Conservation (phyloP, 257 asterid species). For the Ocimum tenuiflorum region DNA sequence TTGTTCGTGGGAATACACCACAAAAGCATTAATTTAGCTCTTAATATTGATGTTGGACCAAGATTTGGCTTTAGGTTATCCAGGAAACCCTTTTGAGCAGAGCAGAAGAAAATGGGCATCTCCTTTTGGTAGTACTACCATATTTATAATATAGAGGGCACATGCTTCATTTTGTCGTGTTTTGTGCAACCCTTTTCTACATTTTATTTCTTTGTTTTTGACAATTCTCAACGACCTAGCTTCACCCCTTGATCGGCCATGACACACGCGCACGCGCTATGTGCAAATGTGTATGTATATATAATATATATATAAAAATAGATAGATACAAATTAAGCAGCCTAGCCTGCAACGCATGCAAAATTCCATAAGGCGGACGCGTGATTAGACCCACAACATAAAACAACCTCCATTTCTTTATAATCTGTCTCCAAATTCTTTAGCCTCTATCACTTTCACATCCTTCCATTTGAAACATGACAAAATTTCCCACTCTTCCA, state of each 20-base stretch:
- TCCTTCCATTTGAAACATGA: slow-evolving; percentile 28
- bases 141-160: slow-evolving; percentile 1
- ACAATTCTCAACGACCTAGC: slow-evolving; percentile 1
- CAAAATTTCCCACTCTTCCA: slow-evolving; percentile 12
- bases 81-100: neutral
- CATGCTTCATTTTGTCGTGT: slow-evolving; percentile 27
- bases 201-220: neutral
- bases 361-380: slow-evolving; percentile 12
- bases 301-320: neutral
- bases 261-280: too few species aligned
- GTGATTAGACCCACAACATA: slow-evolving; percentile 28
- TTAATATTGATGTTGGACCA: slow-evolving; percentile 18
- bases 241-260: too few species aligned
- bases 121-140: slow-evolving; percentile 31
- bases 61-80: slow-evolving; percentile 20
- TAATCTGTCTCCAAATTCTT: slow-evolving; percentile 27
- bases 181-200: neutral
- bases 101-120: slow-evolving; percentile 1
- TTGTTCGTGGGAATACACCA: too few species aligned
- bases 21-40: neutral
- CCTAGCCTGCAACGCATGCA: slow-evolving; percentile 28
- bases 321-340: neutral
- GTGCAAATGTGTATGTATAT: too few species aligned
- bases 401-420: slow-evolving; percentile 10
- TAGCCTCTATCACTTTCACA: slow-evolving; percentile 11